Base-by-base conservation (phyloP, 2,329 filamentous ascomycete genomes). In the Zymoseptoria ardabiliae region DNA sequence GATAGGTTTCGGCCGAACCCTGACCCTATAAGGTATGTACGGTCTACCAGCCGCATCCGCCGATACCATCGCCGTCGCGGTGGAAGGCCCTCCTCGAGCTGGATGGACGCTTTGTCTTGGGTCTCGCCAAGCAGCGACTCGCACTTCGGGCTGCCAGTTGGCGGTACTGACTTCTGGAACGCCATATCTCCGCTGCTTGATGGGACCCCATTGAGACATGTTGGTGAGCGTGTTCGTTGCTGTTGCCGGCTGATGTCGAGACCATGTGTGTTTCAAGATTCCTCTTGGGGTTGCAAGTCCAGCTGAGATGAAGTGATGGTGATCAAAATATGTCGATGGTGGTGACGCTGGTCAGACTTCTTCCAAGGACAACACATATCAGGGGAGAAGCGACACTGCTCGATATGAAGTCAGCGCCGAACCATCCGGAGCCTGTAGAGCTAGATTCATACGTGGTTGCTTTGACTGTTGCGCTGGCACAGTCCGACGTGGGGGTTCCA, bases 111-210 rank as follows among this genome's bases (percentile, higher is more conserved):
- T 67, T 8, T 62, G 57, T 30, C 53, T 61, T 8, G 68, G 68
- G 55, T 70, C 64, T 17, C 63, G 57, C 68, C 68, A 70, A 52
- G 61, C 66, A 19, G 68, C 68, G 20, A 70, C 59, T 60, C 60
- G 28, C 69, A 58, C 20, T 64, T 55, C 35, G 2, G 35, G 35
- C 13, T 45, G 13, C 35, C 35, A 45, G 13, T 13, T 7, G 7
- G 35, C 35, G 35, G 17, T n/a, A n/a, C 17, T 45, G 11, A 45
- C 35, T 45, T 45, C 35, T 1, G 60, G 62, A 59, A 68, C 66
- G 35, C 63, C 61, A 56, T 70, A 69, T 52, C 52, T 60, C 50
- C 61, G 62, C 57, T 63, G 63, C 57, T 63, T 66, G 51, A 68
- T 59, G 6, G 35, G 35, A 7, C 17, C 35, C 13, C 17, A 45